These are phyloP conservation scores for Madurella mycetomatis DNA, from an alignment of 2,329 filamentous ascomycete species.

Conservation along the genomic window DNA sequence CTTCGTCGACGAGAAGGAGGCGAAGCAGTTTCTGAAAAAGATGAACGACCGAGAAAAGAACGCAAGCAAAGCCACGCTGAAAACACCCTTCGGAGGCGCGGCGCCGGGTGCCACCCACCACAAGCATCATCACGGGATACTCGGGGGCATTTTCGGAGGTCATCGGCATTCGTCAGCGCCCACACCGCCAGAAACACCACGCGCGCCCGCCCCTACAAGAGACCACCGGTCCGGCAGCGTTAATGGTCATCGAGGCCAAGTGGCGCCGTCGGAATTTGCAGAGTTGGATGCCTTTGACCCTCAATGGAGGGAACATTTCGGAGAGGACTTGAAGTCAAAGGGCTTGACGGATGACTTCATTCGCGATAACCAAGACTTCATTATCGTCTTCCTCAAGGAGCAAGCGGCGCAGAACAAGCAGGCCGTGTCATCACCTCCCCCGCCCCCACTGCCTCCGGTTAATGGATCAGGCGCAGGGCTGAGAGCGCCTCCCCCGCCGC, in stretches of 20 bases:
- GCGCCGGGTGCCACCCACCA: slow-evolving; percentile 36
- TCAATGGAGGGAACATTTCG: slow-evolving; percentile 61
- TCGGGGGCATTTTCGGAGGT: slow-evolving; percentile 59
- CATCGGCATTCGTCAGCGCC: slow-evolving; percentile 57
- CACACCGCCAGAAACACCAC: slow-evolving; percentile 55
- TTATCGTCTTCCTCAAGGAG: slow-evolving; percentile 59
- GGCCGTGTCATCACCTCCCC: slow-evolving; percentile 21
- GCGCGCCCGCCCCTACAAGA: slow-evolving; percentile 35
- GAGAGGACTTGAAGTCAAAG: slow-evolving; percentile 58
- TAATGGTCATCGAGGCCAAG: slow-evolving; percentile 37
- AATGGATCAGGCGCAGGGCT: slow-evolving; percentile 34
- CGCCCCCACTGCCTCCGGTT: slow-evolving; percentile 31
- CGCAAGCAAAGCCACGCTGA: slow-evolving; percentile 79
- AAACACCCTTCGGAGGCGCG: slow-evolving; percentile 66
- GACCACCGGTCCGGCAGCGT: slow-evolving; percentile 41
- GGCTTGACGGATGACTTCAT: slow-evolving; percentile 64
- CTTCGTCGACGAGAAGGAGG: slow-evolving; percentile 96
- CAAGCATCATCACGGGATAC: slow-evolving; percentile 42
- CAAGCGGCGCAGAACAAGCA: slow-evolving; percentile 40
- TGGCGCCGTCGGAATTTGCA: slow-evolving; percentile 52
- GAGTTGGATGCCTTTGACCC: slow-evolving; percentile 61
- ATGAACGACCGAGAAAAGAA: slow-evolving; percentile 95
- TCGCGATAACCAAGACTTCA: slow-evolving; percentile 64
- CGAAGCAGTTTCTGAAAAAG: slow-evolving; percentile 95
- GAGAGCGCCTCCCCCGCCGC: slow-evolving; percentile 41